phyloP scores from a whole-genome alignment of 306 rosid species.

The Dryas octopetala region DNA sequence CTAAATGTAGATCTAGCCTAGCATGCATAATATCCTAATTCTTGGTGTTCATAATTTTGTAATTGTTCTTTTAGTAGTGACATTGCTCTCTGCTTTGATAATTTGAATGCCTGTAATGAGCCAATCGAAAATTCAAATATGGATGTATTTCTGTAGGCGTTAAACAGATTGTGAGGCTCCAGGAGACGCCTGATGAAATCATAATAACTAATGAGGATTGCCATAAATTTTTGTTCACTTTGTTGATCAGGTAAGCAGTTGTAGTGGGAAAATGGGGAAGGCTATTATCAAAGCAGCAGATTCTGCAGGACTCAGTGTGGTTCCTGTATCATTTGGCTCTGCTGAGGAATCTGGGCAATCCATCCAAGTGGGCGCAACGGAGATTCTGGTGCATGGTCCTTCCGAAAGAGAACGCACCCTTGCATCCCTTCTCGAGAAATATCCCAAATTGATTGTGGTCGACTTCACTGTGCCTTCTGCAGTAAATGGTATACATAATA shows the following conservation, averaged over 20 bases:
- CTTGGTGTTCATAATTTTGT: background rate
- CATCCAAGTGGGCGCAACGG: constrained; percentile 56
- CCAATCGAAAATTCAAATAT: too few species aligned
- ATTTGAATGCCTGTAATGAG: background rate
- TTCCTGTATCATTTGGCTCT: constrained; percentile 81
- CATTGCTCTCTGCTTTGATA: background rate
- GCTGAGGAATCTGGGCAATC: constrained; percentile 63
- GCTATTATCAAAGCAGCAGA: constrained; percentile 80
- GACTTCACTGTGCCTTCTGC: constrained; percentile 88
- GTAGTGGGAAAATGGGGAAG: constrained; percentile 88
- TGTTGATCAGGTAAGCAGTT: constrained; percentile 68
- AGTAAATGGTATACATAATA: constrained; percentile 60
- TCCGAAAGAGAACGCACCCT: constrained; percentile 66
- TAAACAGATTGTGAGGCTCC: too few species aligned
- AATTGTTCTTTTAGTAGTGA: too few species aligned
- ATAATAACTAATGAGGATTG: background rate
- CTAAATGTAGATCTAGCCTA: background rate
- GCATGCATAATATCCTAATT: too few species aligned
- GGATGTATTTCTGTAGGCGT: too few species aligned
- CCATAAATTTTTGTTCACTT: constrained; percentile 8
- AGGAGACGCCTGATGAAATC: too few species aligned
- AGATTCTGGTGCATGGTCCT: constrained; percentile 77
- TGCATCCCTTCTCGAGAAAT: constrained; percentile 48
- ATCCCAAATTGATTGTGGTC: constrained; percentile 77
- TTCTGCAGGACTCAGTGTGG: constrained; percentile 76